Base-by-base conservation (phyloP, 192 early-diverging fungal genomes). In the Coemansia javaensis region DNA sequence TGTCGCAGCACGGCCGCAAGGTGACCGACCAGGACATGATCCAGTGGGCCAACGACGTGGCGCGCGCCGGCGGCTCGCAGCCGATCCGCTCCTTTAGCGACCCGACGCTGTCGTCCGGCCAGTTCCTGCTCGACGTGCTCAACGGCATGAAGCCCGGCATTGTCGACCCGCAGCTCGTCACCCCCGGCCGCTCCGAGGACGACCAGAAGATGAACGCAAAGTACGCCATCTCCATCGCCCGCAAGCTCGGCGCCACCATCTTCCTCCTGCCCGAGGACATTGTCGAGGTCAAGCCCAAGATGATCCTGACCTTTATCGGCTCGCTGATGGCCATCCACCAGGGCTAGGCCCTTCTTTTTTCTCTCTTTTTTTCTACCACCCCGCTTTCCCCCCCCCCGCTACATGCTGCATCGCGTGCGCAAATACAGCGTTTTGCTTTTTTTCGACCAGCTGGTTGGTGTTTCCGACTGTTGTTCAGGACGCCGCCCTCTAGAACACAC, bases 221-320 rank as follows among this genome's bases (percentile, higher is more conserved):
- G 67, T 91, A 95, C 44, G 93, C 94, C 38, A 97, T 99, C 44
- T 95, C 93, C 6, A 93, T 97, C 79, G 97, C 97, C 16, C 84
- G 97, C 67, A 99, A 99, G 77, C 78, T 99, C 41, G 97, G 97
- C 16, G 94, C 97, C 12, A 95, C 93, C 27, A 99, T 99, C 63
- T 99, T 99, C 77, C 81, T 97, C 41, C 79, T 96, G 33, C 94
- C 94, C 10, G 94, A 99, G 79, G 94, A 99, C 78, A 99, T 99
- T 70, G 86, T 94, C 47, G 96, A 97, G 69, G 90, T 94, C 54
- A 89, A 93, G 74, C 82, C 91, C 38, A 96, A 96, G 75, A 91
- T 97, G 86, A 93, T 92, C 43, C 69, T 97, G 54, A 97, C 93
- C 16, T 93, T 97, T 66, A 84, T 97, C 38, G 93, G 93, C 38